A percentile compares a stretch with the other conserved stretches of the same genome.
These are phyloP conservation scores for Talaromyces amestolkiae DNA, from an alignment of 2,329 filamentous ascomycete species.

Conservation along the genomic window DNA sequence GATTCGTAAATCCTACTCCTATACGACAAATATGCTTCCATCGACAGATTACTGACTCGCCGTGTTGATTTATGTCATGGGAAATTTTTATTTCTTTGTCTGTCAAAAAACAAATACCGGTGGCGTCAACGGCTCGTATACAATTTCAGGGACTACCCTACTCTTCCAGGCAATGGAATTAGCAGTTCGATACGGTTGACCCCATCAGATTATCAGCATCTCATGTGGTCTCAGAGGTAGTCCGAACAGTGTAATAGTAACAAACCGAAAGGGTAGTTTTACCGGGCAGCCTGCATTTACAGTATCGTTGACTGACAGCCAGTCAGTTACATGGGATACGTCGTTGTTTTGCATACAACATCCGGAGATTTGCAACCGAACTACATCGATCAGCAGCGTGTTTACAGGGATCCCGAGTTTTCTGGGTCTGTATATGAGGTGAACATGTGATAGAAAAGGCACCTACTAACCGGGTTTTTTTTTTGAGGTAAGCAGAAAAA, in stretches of 20 bases:
- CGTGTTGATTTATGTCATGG: background rate
- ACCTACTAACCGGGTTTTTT: slow-evolving; percentile 11
- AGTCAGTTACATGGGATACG: background rate
- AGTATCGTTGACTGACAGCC: background rate
- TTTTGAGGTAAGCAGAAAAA: background rate
- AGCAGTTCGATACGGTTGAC: slow-evolving; percentile 4
- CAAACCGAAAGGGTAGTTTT: background rate
- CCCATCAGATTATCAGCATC: background rate
- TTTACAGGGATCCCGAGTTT: background rate
- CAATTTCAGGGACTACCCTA: background rate
- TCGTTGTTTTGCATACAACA: background rate
- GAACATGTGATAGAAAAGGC: background rate
- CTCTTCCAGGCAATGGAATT: background rate
- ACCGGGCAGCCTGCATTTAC: background rate
- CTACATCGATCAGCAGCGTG: slow-evolving; percentile 12
- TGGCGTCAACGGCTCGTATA: background rate
- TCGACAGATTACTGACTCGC: background rate
- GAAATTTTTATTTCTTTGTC: background rate
- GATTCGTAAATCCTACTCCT: background rate
- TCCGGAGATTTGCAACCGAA: slow-evolving; percentile 15
- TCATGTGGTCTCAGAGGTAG: background rate
- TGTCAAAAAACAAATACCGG: background rate
- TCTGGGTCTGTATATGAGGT: background rate
- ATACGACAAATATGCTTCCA: background rate
- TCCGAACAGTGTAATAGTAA: background rate